phyloP scores from a whole-genome alignment of 2,329 filamentous ascomycete species.

The Domatiomyces catenatus region DNA sequence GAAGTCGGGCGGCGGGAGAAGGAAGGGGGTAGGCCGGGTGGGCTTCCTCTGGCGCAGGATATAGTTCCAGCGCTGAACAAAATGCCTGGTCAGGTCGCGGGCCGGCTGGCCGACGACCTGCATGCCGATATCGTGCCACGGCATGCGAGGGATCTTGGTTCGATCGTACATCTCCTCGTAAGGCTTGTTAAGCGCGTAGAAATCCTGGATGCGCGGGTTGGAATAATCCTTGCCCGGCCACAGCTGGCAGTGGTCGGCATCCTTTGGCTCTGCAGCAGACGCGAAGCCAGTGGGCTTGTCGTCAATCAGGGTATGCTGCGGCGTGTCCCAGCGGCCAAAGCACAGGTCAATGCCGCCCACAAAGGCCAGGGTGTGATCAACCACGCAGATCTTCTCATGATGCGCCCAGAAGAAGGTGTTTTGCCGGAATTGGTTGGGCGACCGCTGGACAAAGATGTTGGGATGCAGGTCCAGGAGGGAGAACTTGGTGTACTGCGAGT shows the following conservation, averaged over 20 bases:
- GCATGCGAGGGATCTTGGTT: conserved; percentile 77
- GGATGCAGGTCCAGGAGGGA: conserved; percentile 87
- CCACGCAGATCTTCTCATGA: conserved; percentile 93
- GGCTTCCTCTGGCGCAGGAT: conserved; percentile 83
- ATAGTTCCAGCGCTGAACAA: conserved; percentile 97
- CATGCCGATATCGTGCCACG: conserved; percentile 97
- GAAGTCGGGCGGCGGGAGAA: conserved; percentile 86
- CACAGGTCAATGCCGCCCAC: conserved; percentile 91
- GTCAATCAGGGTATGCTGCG: conserved; percentile 77
- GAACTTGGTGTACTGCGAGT: conserved; percentile 96
- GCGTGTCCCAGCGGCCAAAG: conserved; percentile 94
- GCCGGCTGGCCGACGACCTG: conserved; percentile 93
- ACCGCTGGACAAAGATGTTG: conserved; percentile 90
- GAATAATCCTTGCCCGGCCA: conserved; percentile 98
- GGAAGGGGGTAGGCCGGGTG: conserved; percentile 79
- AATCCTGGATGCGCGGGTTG: conserved; percentile 88
- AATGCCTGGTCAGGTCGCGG: conserved; percentile 83
- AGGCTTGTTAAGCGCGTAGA: conserved; percentile 79
- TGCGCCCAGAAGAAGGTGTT: conserved; percentile 99
- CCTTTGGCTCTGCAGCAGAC: conserved; percentile 56
- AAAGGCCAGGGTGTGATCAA: conserved; percentile 92
- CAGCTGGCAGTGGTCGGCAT: conserved; percentile 85
- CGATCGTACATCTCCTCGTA: conserved; percentile 99
- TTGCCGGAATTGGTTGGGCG: conserved; percentile 94
- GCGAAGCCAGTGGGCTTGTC: conserved; percentile 95